Evolutionary conservation across 2,329 filamentous ascomycete genomes (phyloP), one percentile per base, ranked within the genome.

Genomic region (Aspergillus amoenus): DNA sequence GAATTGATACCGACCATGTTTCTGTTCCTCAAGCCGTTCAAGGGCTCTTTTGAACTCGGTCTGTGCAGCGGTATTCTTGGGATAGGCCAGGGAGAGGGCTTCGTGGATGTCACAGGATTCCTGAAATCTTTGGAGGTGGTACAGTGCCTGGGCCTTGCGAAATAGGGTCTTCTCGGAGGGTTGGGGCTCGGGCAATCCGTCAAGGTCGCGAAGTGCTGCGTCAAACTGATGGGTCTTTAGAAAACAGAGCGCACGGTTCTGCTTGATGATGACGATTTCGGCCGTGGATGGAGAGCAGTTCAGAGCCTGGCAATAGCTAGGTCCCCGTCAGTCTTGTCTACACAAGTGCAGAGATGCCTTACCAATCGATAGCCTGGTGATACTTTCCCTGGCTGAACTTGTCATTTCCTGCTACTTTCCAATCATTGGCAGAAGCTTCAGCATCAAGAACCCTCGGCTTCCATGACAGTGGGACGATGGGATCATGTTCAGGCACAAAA

Each of bases 131-230:
- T 65, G 60, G 3, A 82, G 72, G 4, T 68, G 60, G 50, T 82
- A 82, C 0, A 80, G 68, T 0, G 80, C 80, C 54, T 70, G 74
- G 0, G 76, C 73, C 48, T 79, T 72, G 1, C 80, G 75, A 58
- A 77, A 79, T 2, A 79, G 67, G 0, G 68, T 69, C 60, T 81
- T 82, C 47, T 82, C 79, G 0, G 72, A 69, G 0, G 66, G 59
- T 0, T 60, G 47, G 0, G 55, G 37, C 7, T 46, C 55, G 30
- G 64, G 21, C 5, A 52, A 44, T 0, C 63, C 53, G 39, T 71
- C 61, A 8, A 66, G 62, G 59, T 77, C 72, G 8, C 43, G 17
- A 3, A 78, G 62, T 5, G 72, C 74, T 4, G 71, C 67, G 43
- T 78, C 74, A 43, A 70, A 76, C 52, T 59, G 62, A 43, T 63